A percentile compares a stretch with the other conserved stretches of the same genome.
Conservation (phyloP, 495 filamentous ascomycete genomes). For the Thermochaetoides thermophila region DNA sequence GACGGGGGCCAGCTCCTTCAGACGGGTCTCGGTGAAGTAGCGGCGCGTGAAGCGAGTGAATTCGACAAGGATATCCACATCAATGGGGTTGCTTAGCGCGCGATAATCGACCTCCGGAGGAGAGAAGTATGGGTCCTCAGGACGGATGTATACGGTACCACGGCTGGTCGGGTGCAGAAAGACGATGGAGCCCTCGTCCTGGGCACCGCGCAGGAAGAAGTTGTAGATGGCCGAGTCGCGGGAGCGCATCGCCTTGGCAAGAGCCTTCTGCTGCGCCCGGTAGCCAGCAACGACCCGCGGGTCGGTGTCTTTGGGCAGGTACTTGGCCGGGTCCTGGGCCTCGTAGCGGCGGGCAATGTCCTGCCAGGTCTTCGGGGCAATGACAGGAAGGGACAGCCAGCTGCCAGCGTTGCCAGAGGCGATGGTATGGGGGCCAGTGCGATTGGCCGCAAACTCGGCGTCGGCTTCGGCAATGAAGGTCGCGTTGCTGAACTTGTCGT, state of each 20-base stretch:
- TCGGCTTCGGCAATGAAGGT: constrained; percentile 24
- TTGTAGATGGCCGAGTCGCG: constrained; percentile 25
- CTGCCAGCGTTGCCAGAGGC: constrained; percentile 24
- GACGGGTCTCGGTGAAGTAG: constrained; percentile 18
- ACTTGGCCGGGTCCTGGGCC: constrained; percentile 20
- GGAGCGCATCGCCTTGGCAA: constrained; percentile 20
- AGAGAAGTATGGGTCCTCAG: constrained; percentile 20
- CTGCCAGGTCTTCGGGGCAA: constrained; percentile 18
- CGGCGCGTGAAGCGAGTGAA: constrained; percentile 25
- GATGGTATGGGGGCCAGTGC: constrained; percentile 24
- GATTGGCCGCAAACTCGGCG: constrained; percentile 18
- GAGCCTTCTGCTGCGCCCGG: constrained; percentile 23
- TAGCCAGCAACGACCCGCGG: constrained; percentile 26
- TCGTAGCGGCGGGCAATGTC: constrained; percentile 23
- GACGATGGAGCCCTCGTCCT: constrained; percentile 15
- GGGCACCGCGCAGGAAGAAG: constrained; percentile 18
- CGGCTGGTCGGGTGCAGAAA: constrained; percentile 27
- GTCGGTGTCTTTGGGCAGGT: constrained; percentile 19
- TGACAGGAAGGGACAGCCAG: constrained; percentile 25
- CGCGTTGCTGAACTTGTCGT: constrained; percentile 18
- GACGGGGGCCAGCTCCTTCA: constrained; percentile 9
- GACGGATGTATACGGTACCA: constrained; percentile 29
- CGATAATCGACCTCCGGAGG: constrained; percentile 31
- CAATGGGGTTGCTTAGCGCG: constrained; percentile 30
- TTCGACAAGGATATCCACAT: constrained; percentile 26